A percentile compares a stretch with the other conserved stretches of the same genome.
Conservation (phyloP, 345 rosid species). For the Salix exigua region DNA sequence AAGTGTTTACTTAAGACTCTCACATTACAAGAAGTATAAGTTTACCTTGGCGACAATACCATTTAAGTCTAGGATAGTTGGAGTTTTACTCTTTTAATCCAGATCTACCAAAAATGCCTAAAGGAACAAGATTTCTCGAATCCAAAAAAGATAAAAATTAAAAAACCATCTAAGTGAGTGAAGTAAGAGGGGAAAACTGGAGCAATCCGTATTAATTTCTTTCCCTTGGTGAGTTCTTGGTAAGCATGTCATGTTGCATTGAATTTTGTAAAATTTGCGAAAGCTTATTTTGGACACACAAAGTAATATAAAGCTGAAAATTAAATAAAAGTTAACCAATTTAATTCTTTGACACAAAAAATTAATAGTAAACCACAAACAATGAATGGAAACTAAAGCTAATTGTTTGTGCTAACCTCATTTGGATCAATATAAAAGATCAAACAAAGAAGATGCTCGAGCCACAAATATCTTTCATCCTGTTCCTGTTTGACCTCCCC, state of each 20-base stretch:
- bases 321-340: neutral
- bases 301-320: neutral
- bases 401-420: slow-evolving; percentile 45
- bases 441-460: slow-evolving; percentile 89
- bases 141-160: too few species aligned
- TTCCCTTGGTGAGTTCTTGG: slow-evolving; percentile 86
- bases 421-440: slow-evolving; percentile 80
- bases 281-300: neutral
- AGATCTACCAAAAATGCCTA: too few species aligned
- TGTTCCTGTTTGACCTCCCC: neutral
- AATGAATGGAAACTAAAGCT: too few species aligned
- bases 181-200: slow-evolving; percentile 17
- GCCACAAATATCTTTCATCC: slow-evolving; percentile 13
- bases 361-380: neutral
- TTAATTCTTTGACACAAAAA: neutral
- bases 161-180: too few species aligned
- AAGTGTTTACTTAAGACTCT: neutral
- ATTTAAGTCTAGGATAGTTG: too few species aligned
- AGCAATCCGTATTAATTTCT: slow-evolving; percentile 79
- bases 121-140: too few species aligned
- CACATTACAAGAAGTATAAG: neutral
- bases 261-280: neutral
- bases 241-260: slow-evolving; percentile 50
- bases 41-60: too few species aligned
- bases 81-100: too few species aligned